Conservation (phyloP, 306 rosid genomes). For the Citrullus amarus region DNA sequence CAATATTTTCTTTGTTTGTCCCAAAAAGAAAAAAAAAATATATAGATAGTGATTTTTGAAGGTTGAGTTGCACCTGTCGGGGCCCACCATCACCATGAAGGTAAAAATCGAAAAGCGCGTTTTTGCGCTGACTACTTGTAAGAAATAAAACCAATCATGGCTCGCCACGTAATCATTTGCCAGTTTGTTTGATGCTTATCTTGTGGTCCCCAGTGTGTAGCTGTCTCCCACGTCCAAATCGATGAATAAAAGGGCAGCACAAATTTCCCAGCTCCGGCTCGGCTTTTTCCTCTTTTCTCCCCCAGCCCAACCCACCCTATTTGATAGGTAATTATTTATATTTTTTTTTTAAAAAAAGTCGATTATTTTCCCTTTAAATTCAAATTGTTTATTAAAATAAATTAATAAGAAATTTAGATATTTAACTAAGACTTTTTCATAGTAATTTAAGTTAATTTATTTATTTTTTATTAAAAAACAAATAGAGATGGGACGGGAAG, state of each 20-base stretch:
- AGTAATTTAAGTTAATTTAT: no score
- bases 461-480: no score
- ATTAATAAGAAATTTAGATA: no score
- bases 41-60: not conserved
- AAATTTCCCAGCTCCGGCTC: not conserved
- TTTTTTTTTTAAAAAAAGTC: no score
- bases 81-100: constrained; percentile 25
- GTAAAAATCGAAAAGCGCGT: constrained; percentile 18
- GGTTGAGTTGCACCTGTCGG: not conserved
- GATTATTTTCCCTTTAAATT: no score
- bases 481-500: no score
- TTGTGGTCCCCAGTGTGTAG: constrained; percentile 31
- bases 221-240: constrained; percentile 21
- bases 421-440: no score
- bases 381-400: no score
- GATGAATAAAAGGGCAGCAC: not conserved
- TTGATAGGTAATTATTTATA: no score
- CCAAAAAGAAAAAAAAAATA: not conserved
- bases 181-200: constrained; percentile 27
- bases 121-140: constrained; percentile 1
- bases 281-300: not conserved
- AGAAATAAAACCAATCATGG: not conserved
- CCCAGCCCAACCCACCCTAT: no score
- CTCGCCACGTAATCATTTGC: constrained; percentile 23
- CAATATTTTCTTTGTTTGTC: no score